These are phyloP conservation scores for Nematocida homosporus DNA, from an alignment of 371 early-diverging fungal species.

Conservation along the genomic window DNA sequence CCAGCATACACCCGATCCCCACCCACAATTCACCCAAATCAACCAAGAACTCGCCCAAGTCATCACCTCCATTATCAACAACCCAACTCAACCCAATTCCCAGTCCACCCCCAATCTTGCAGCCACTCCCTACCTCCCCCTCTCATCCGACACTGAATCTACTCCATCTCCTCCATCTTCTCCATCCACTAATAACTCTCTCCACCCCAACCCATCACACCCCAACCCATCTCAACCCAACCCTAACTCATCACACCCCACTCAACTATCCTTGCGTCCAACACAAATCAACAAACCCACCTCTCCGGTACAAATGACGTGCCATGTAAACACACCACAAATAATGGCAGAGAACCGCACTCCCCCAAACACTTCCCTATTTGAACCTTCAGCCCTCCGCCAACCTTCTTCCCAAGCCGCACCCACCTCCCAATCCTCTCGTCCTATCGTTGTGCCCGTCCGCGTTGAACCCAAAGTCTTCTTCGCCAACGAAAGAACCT, in stretches of 20 bases:
- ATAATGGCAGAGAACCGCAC: slow-evolving; percentile 47
- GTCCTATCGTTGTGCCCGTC: slow-evolving; percentile 67
- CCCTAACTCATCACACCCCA: not conserved
- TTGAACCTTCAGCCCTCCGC: slow-evolving; percentile 16
- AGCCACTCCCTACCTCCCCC: too few relatives aligned
- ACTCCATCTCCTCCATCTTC: too few relatives aligned
- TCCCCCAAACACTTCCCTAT: slow-evolving; percentile 2
- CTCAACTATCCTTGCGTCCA: not conserved
- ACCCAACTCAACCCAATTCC: not conserved
- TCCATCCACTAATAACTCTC: too few relatives aligned
- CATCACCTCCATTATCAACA: not conserved
- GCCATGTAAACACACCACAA: slow-evolving; percentile 48
- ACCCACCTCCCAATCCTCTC: slow-evolving; percentile 15
- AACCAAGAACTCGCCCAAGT: slow-evolving; percentile 5
- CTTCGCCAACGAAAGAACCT: slow-evolving; percentile 98
- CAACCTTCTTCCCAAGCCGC: slow-evolving; percentile 31
- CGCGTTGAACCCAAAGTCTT: slow-evolving; percentile 96
- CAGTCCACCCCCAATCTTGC: not conserved
- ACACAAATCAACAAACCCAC: slow-evolving; percentile 1
- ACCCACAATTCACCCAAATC: not conserved
- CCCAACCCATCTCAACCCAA: too few relatives aligned
- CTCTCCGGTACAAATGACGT: slow-evolving; percentile 15
- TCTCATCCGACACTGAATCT: not conserved
- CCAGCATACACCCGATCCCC: not conserved
- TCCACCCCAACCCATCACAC: too few relatives aligned